These are phyloP conservation scores for Acacia crassicarpa DNA, from an alignment of 306 rosid species.

Conservation along the genomic window DNA sequence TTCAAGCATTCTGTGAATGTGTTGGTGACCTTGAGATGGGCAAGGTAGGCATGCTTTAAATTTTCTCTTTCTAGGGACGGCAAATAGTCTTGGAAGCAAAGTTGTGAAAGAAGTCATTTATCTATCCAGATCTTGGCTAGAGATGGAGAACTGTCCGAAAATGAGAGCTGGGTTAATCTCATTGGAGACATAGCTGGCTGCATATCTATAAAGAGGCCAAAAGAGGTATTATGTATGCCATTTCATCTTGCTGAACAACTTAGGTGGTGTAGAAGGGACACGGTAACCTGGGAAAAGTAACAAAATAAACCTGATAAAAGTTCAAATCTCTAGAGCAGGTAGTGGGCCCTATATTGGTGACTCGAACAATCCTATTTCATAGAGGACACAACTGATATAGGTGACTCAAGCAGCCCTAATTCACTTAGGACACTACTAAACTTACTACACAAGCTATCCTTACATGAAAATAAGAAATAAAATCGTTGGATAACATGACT, in stretches of 20 bases:
- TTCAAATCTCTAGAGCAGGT: background rate
- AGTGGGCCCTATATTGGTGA: background rate
- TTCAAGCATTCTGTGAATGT: slow-evolving; percentile 97
- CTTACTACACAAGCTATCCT: background rate
- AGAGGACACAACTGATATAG: background rate
- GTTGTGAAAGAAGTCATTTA: slow-evolving; percentile 12
- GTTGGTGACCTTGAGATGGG: slow-evolving; percentile 99
- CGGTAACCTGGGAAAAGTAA: background rate
- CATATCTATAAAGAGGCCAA: slow-evolving; percentile 93
- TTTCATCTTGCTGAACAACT: background rate
- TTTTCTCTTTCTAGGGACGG: slow-evolving; percentile 16
- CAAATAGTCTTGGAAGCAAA: slow-evolving; percentile 27
- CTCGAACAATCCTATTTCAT: background rate
- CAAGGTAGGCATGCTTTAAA: slow-evolving; percentile 61
- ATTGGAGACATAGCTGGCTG: slow-evolving; percentile 91
- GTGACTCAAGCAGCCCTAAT: background rate
- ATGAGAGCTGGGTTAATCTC: slow-evolving; percentile 92
- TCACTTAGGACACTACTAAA: background rate
- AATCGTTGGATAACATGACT: background rate
- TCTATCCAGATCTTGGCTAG: slow-evolving; percentile 80
- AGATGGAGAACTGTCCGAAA: slow-evolving; percentile 86
- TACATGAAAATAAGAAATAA: background rate
- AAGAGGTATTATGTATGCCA: slow-evolving; percentile 62
- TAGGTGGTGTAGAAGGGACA: background rate
- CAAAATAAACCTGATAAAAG: background rate